phyloP scores from a whole-genome alignment of 768 basidiomycete species.

The Rhizopogon vinicolor region DNA sequence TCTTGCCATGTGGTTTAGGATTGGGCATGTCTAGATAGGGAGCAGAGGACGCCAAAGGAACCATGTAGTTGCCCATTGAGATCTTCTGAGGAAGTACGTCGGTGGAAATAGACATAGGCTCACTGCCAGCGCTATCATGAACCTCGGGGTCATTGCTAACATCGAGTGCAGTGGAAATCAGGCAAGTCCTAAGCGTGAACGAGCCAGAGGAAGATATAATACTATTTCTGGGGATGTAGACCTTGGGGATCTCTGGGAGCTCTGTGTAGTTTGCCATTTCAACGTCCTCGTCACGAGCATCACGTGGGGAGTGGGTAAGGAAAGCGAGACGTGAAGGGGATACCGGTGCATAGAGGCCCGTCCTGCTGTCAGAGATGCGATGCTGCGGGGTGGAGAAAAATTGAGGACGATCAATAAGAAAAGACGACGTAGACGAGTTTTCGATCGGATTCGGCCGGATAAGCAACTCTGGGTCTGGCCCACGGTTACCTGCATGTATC shows the following conservation, averaged over 20 bases:
- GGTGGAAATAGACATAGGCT: background rate
- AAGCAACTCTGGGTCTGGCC: background rate
- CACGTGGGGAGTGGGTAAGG: background rate
- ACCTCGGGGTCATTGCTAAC: background rate
- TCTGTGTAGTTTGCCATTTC: conserved; percentile 17
- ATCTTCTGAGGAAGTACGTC: background rate
- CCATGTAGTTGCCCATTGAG: conserved; percentile 11
- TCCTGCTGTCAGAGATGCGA: conserved; percentile 1
- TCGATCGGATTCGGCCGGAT: background rate
- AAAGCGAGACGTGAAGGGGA: background rate
- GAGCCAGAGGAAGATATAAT: conserved; percentile 26
- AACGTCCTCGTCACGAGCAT: background rate
- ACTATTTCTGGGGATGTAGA: conserved; percentile 22
- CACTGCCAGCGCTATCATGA: background rate
- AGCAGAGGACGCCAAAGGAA: background rate
- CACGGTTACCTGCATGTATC: background rate
- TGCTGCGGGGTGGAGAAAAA: conserved; percentile 22
- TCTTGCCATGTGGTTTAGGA: background rate
- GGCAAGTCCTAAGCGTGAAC: conserved; percentile 14
- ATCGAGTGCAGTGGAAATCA: background rate
- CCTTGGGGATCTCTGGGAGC: conserved; percentile 3
- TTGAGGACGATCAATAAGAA: conserved; percentile 17
- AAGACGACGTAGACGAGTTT: conserved; percentile 6
- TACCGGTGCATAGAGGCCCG: background rate
- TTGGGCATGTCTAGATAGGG: background rate